Evolutionary conservation across 495 filamentous ascomycete genomes (phyloP).

Genomic region (Penicillium canescens): DNA sequence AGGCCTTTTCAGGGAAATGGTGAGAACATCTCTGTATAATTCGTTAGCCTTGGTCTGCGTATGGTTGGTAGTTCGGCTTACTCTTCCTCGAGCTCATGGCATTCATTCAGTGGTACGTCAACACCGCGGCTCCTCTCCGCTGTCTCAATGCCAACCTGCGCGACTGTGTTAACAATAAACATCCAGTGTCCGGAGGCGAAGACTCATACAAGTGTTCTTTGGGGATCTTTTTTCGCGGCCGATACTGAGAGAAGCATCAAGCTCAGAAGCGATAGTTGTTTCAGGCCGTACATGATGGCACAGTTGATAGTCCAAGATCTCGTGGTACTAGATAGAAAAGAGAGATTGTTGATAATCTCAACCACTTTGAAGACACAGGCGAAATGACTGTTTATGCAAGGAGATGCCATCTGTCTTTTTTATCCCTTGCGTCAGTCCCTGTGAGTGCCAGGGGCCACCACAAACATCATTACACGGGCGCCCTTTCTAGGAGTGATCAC

Average conservation of each 20-base stretch:
- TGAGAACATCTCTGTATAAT: constrained; percentile 19
- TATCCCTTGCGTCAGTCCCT: constrained; percentile 9
- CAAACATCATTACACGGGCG: neutral
- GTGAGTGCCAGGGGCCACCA: neutral
- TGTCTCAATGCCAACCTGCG: constrained; percentile 28
- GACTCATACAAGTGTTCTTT: constrained; percentile 15
- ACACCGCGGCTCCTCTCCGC: constrained; percentile 19
- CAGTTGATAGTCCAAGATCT: neutral
- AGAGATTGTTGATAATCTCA: neutral
- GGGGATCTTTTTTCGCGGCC: constrained; percentile 11
- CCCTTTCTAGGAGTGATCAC: neutral
- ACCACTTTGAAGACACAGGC: neutral
- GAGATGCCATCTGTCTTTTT: constrained; percentile 1
- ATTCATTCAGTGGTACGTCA: constrained; percentile 24
- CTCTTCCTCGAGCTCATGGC: constrained; percentile 26
- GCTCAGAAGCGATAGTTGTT: constrained; percentile 23
- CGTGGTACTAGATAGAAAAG: neutral
- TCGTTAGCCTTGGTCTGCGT: neutral
- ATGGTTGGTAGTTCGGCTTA: constrained; percentile 6
- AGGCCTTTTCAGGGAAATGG: constrained; percentile 21
- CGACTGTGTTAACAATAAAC: neutral
- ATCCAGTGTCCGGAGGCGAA: neutral
- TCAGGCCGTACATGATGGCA: constrained; percentile 26
- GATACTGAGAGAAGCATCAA: constrained; percentile 24
- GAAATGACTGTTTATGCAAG: neutral